Conservation (phyloP, 2,329 filamentous ascomycete genomes). For the Colletotrichum limetticola region DNA sequence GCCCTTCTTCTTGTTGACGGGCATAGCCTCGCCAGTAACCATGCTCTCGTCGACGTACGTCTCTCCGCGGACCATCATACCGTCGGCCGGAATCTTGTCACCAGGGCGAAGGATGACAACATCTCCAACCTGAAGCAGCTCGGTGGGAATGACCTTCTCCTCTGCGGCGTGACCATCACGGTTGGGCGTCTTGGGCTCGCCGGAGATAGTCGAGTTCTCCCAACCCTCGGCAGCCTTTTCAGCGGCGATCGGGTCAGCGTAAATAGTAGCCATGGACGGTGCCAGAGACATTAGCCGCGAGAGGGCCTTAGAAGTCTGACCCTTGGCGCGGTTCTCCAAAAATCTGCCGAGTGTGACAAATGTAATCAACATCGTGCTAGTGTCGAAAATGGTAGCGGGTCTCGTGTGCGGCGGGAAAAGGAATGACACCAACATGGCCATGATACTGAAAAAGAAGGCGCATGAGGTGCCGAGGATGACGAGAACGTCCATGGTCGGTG, state of each 20-base stretch:
- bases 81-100: conserved; percentile 96
- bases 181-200: conserved; percentile 57
- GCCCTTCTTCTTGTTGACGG: conserved; percentile 88
- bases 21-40: conserved; percentile 98
- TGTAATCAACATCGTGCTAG: conserved; percentile 97
- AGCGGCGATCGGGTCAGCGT: conserved; percentile 91
- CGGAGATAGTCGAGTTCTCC: conserved; percentile 57
- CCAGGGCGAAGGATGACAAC: conserved; percentile 93
- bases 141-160: conserved; percentile 89
- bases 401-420: conserved; percentile 79
- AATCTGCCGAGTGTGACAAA: conserved; percentile 93
- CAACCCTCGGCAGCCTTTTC: conserved; percentile 89
- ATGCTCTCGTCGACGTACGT: conserved; percentile 97
- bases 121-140: conserved; percentile 93
- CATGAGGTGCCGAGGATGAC: conserved; percentile 94
- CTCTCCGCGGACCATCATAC: conserved; percentile 85
- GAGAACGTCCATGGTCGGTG: conserved; percentile 97
- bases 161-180: conserved; percentile 74
- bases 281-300: conserved; percentile 95
- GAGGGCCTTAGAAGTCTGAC: conserved; percentile 93
- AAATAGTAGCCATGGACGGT: conserved; percentile 97
- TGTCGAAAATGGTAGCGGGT: conserved; percentile 94
- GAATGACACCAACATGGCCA: conserved; percentile 87
- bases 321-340: conserved; percentile 94
- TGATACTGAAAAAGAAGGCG: conserved; percentile 94